These are phyloP conservation scores for Kwoniella sp. DNA, from an alignment of 768 basidiomycete genomes.

Conservation along the genomic window DNA sequence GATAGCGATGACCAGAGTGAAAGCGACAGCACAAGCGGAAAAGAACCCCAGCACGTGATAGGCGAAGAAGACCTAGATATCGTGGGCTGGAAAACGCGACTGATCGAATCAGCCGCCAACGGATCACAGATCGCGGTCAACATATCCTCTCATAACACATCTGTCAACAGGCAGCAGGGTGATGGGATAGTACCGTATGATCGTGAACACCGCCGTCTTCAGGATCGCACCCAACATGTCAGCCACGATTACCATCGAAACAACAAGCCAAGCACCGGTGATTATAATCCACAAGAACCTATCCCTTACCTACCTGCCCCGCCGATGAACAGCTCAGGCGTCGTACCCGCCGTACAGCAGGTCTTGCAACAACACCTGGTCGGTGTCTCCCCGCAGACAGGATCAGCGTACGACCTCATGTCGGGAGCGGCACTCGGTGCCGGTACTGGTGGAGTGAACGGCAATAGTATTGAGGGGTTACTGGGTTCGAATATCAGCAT, in stretches of 20 bases:
- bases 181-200: background rate
- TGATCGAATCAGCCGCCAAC: conserved; percentile 29
- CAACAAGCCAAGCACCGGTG: too few relatives aligned
- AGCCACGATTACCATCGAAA: background rate
- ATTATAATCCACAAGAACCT: background rate
- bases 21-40: background rate
- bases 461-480: background rate
- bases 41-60: background rate
- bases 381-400: background rate
- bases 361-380: conserved; percentile 26
- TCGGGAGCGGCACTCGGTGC: background rate
- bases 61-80: conserved; percentile 25
- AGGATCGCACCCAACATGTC: background rate
- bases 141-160: conserved; percentile 6
- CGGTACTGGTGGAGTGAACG: too few relatives aligned
- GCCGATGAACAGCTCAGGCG: conserved; percentile 4
- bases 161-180: background rate
- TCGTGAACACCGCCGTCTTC: background rate
- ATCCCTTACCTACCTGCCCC: background rate
- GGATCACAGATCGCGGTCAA: conserved; percentile 17
- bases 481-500: background rate
- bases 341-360: conserved; percentile 18
- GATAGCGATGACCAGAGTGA: background rate
- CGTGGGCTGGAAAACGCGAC: conserved; percentile 32
- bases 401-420: background rate